Evolutionary conservation across 2,329 filamentous ascomycete genomes (phyloP), one percentile per base, ranked within the genome.

Genomic region (Claviceps humidiphila): DNA sequence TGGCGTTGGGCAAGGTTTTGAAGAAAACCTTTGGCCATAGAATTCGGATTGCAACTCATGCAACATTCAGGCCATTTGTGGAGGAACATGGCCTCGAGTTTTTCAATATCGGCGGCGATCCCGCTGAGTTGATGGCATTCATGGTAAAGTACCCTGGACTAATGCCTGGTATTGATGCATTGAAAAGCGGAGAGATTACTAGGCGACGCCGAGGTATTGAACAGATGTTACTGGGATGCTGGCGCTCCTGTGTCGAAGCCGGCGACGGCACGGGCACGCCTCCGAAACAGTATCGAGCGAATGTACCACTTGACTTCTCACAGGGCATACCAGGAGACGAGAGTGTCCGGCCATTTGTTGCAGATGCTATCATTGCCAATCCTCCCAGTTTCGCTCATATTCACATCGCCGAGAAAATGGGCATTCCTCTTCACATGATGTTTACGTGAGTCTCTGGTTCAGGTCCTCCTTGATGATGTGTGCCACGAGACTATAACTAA

Each of bases 121-220:
- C 85, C 1, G 77, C 81, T 1, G 78, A 86, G 60, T 71, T 89
- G 44, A 89, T 89, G 85, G 87, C 88, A 3, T 94, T 91, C 61
- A 94, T 94, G 88, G 88, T 93, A 46, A 90, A 90, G 66, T 86
- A 93, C 58, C 87, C 89, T 0, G 87, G 88, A 0, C 71, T 95
- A 38, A 88, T 94, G 83, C 89, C 89, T 1, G 85, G 85, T 0
- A 80, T 91, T 54, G 84, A 90, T 47, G 22, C 85, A 1, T 68
- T 94, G 48, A 82, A 81, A 54, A 85, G 77, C 57, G 88, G 88
- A 8, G 88, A 93, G 62, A 80, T 95, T 49, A 82, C 78, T 43
- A 85, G 83, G 65, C 75, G 87, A 34, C 77, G 88, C 34, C 81
- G 78, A 56, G 86, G 85, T 16, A 89, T 94, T 56, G 80, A 82